Conservation (phyloP, 805 yeast genomes). For the Zygosaccharomyces kombuchaensis region DNA sequence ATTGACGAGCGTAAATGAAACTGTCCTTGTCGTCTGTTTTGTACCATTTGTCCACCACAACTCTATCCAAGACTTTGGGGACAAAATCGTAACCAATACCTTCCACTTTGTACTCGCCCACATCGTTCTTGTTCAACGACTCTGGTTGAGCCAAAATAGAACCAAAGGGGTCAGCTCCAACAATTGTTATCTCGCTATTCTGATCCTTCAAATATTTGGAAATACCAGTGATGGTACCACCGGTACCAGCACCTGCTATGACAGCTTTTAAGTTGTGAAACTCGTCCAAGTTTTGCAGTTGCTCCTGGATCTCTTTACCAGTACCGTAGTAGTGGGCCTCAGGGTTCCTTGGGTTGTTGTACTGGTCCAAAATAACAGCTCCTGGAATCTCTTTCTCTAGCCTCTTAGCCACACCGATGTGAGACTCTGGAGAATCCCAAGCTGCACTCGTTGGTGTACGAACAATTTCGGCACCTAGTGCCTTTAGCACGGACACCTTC, state of each 20-base stretch:
- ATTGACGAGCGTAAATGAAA: slow-evolving; percentile 73
- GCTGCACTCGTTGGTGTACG: slow-evolving; percentile 92
- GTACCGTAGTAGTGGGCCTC: slow-evolving; percentile 81
- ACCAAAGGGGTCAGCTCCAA: slow-evolving; percentile 85
- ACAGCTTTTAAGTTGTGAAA: slow-evolving; percentile 63
- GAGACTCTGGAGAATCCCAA: slow-evolving; percentile 88
- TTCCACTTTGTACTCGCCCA: slow-evolving; percentile 69
- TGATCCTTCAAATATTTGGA: slow-evolving; percentile 70
- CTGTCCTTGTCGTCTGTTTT: slow-evolving; percentile 82
- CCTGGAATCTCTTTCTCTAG: slow-evolving; percentile 80
- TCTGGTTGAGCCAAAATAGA: slow-evolving; percentile 82
- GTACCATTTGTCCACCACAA: slow-evolving; percentile 69
- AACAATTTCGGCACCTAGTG: slow-evolving; percentile 84
- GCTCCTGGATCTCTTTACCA: slow-evolving; percentile 81
- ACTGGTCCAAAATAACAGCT: slow-evolving; percentile 80
- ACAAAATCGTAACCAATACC: slow-evolving; percentile 89
- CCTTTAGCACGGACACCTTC: slow-evolving; percentile 81
- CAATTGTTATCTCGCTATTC: slow-evolving; percentile 54
- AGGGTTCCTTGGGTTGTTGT: slow-evolving; percentile 73
- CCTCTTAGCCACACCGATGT: slow-evolving; percentile 80
- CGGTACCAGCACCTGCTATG: slow-evolving; percentile 93
- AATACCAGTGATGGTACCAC: slow-evolving; percentile 86
- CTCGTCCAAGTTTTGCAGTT: slow-evolving; percentile 42
- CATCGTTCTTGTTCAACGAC: slow-evolving; percentile 51
- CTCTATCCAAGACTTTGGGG: slow-evolving; percentile 73